Evolutionary conservation across 257 asterid genomes (phyloP).

Genomic region (Dorcoceras hygrometricum): DNA sequence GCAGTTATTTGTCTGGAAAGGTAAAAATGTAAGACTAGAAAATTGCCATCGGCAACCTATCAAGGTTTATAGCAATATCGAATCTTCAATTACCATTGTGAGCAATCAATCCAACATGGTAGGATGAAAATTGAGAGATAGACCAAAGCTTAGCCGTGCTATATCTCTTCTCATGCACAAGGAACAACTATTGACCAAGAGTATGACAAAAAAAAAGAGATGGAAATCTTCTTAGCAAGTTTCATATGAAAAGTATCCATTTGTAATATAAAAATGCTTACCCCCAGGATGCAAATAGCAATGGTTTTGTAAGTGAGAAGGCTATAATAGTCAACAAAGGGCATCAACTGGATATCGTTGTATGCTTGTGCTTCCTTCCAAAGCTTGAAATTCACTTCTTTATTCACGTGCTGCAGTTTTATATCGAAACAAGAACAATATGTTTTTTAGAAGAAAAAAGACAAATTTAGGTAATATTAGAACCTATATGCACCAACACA

Average conservation of each 20-base stretch:
- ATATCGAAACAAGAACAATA: constrained; percentile 15
- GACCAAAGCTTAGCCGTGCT: not conserved
- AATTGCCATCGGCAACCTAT: no score
- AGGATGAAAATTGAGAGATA: not conserved
- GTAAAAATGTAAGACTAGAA: no score
- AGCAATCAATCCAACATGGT: not conserved
- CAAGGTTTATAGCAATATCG: not conserved
- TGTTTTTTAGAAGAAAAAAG: not conserved
- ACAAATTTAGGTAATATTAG: not conserved
- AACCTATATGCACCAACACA: not conserved
- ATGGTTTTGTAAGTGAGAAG: constrained; percentile 82
- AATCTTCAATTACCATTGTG: not conserved
- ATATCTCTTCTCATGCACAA: not conserved
- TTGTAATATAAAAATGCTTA: constrained; percentile 29
- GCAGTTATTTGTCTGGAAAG: no score
- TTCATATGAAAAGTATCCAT: not conserved
- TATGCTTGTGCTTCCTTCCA: constrained; percentile 86
- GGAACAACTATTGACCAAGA: constrained; percentile 1
- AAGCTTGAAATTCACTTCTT: constrained; percentile 69
- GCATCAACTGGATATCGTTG: constrained; percentile 91
- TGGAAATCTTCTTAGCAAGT: not conserved
- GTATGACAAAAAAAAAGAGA: not conserved
- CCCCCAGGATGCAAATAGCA: constrained; percentile 86
- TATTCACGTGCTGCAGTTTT: constrained; percentile 73
- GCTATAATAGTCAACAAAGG: constrained; percentile 88